A percentile compares a stretch with the other conserved stretches of the same genome.
Evolutionary conservation across 116 monocot genomes (phyloP).

Genomic region (Cymodocea nodosa): DNA sequence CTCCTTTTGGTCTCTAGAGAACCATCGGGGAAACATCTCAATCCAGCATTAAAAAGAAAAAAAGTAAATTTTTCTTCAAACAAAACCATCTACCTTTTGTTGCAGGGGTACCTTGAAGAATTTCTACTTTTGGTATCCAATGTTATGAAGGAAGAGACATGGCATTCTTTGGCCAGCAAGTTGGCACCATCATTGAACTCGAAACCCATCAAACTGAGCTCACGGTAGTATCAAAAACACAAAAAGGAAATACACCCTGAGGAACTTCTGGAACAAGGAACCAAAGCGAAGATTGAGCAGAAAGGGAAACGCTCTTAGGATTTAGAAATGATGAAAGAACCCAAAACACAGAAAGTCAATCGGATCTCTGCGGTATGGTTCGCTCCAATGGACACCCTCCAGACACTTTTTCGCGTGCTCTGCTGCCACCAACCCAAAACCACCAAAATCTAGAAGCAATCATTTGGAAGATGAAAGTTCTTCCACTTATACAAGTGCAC

Average conservation of each 20-base stretch:
- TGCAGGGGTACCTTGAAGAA: conserved; percentile 39
- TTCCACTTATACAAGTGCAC: background rate
- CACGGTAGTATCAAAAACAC: background rate
- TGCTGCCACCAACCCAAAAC: background rate
- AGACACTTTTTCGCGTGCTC: background rate
- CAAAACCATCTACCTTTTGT: conserved; percentile 43
- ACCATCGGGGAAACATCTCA: background rate
- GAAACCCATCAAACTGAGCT: conserved; percentile 8
- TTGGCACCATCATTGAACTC: conserved; percentile 1
- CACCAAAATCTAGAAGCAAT: conserved; percentile 6
- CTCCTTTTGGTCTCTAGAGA: background rate
- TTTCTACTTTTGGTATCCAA: conserved; percentile 18
- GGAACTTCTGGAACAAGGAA: too few relatives aligned
- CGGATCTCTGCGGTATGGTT: background rate
- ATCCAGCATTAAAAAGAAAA: background rate
- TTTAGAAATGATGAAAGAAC: background rate
- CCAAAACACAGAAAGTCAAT: background rate
- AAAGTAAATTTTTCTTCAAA: background rate
- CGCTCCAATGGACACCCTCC: background rate
- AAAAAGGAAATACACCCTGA: too few relatives aligned
- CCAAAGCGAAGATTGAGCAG: background rate
- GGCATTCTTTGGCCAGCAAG: conserved; percentile 9
- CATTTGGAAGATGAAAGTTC: conserved; percentile 6
- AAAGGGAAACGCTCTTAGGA: background rate
- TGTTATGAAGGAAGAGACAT: background rate